Evolutionary conservation across 441 rosid genomes (phyloP).

Genomic region (Cnidoscolus chayamansa): DNA sequence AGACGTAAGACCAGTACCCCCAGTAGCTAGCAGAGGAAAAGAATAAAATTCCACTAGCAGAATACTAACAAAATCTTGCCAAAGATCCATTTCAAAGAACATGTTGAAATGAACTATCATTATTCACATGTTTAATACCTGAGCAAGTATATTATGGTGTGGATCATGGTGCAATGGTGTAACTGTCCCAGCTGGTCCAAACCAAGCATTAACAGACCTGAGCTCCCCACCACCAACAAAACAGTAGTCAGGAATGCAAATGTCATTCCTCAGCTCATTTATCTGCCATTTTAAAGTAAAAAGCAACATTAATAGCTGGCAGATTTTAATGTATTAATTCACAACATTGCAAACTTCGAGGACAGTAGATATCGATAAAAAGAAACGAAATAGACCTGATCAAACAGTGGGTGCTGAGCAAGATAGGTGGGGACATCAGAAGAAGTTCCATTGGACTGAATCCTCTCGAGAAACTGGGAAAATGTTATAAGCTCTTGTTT

Average conservation of each 20-base stretch:
- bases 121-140: conserved; percentile 40
- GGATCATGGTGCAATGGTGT: conserved; percentile 98
- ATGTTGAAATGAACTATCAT: not conserved
- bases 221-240: conserved; percentile 87
- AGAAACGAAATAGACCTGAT: conserved; percentile 49
- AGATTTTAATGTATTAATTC: not conserved
- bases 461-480: conserved; percentile 81
- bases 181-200: conserved; percentile 91
- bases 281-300: conserved; percentile 46
- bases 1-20: not conserved
- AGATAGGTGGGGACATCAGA: conserved; percentile 65
- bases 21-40: not conserved
- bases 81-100: not conserved
- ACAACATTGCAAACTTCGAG: conserved; percentile 16
- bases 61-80: not conserved
- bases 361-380: not conserved
- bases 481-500: conserved; percentile 94
- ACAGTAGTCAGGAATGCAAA: conserved; percentile 89
- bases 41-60: not conserved
- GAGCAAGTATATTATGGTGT: conserved; percentile 92
- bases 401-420: conserved; percentile 96
- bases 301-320: conserved; percentile 4
- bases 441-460: conserved; percentile 44
- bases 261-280: conserved; percentile 73
- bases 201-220: conserved; percentile 89